Percentiles rank a stretch among this genome's conserved stretches.
Conservation (phyloP, 768 basidiomycete species). For the Boletus coccyginus region DNA sequence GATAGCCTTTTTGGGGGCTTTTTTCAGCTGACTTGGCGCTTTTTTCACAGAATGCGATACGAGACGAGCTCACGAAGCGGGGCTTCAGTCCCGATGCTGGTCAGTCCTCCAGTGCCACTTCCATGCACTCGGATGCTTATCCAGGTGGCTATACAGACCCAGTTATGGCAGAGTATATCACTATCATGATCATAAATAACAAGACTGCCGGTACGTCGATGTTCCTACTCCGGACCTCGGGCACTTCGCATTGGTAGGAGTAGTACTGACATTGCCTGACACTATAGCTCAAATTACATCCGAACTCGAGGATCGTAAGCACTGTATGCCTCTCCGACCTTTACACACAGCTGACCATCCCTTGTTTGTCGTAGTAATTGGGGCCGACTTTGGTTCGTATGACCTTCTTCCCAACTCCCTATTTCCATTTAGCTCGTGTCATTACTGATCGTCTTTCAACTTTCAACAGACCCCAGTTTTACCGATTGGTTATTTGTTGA, state of each 20-base stretch:
- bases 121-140: slow-evolving; percentile 13
- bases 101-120: slow-evolving; percentile 31
- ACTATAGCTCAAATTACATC: slow-evolving; percentile 75
- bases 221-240: background rate
- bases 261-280: slow-evolving; percentile 7
- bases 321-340: background rate
- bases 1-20: background rate
- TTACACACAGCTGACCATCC: slow-evolving; percentile 11
- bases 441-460: slow-evolving; percentile 4
- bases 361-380: slow-evolving; percentile 51
- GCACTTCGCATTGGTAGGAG: background rate
- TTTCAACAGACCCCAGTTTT: slow-evolving; percentile 67
- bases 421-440: background rate
- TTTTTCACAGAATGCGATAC: slow-evolving; percentile 61
- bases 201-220: slow-evolving; percentile 65
- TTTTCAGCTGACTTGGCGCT: slow-evolving; percentile 12
- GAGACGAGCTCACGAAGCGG: slow-evolving; percentile 74
- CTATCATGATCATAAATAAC: slow-evolving; percentile 93
- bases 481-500: slow-evolving; percentile 87
- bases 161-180: slow-evolving; percentile 93
- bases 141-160: slow-evolving; percentile 48
- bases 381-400: slow-evolving; percentile 71
- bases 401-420: background rate
- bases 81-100: slow-evolving; percentile 77
- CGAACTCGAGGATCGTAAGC: slow-evolving; percentile 78